These are phyloP conservation scores for Cordyceps cateniannulata DNA, from an alignment of 2,329 filamentous ascomycete species.

Conservation along the genomic window DNA sequence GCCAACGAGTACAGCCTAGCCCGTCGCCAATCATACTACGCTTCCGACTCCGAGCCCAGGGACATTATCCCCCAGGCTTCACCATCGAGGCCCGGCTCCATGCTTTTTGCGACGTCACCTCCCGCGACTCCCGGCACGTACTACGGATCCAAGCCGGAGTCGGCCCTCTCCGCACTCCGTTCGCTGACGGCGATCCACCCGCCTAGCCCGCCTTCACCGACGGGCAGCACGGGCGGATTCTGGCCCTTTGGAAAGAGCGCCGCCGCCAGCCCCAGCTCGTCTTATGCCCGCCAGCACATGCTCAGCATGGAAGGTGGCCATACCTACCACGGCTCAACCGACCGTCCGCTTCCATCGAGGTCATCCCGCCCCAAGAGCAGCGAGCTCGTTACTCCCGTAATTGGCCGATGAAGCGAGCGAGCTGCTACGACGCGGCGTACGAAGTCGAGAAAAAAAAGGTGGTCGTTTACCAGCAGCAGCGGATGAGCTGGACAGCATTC, in stretches of 20 bases:
- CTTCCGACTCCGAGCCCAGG: constrained; percentile 44
- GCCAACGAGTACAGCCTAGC: constrained; percentile 27
- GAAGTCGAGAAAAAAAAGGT: not conserved
- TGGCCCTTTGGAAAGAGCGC: constrained; percentile 44
- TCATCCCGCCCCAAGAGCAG: constrained; percentile 56
- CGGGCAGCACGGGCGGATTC: constrained; percentile 41
- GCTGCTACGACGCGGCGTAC: not conserved
- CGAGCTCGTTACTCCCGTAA: constrained; percentile 55
- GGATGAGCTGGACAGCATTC: not conserved
- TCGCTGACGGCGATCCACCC: constrained; percentile 42
- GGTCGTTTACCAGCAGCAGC: not conserved
- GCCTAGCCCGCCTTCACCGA: constrained; percentile 50
- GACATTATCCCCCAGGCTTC: constrained; percentile 60
- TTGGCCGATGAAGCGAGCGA: constrained; percentile 37
- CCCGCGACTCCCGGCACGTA: constrained; percentile 38
- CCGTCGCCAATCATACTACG: constrained; percentile 38
- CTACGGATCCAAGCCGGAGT: constrained; percentile 28
- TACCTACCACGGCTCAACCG: constrained; percentile 32
- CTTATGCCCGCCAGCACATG: constrained; percentile 37
- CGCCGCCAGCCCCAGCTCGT: constrained; percentile 46
- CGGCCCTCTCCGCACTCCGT: constrained; percentile 49
- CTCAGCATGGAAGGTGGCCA: constrained; percentile 47
- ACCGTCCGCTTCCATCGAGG: constrained; percentile 51
- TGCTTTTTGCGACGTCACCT: constrained; percentile 46
- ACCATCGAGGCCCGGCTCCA: constrained; percentile 52